Evolutionary conservation across 768 basidiomycete genomes (phyloP), one percentile per base, ranked within the genome.

Genomic region (Rhodotorula graminis): DNA sequence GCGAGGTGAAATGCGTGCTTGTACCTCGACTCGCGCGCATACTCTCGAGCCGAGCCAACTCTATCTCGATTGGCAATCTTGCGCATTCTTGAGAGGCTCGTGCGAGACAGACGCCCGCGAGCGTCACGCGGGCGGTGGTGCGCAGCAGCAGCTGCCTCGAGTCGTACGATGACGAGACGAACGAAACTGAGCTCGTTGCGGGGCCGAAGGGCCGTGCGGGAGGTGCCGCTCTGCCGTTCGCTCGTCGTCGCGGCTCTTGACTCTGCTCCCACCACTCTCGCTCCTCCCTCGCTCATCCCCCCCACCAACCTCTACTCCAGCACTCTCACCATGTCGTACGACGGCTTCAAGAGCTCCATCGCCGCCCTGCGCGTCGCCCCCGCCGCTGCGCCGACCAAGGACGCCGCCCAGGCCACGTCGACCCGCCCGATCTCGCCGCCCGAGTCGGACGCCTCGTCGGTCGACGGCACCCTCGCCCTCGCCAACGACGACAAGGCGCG

Each of bases 271-370:
- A 46, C 44, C 44, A 46, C 44, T 46, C 42, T 44, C 44, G 18
- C 53, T 55, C 27, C n/a, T 57, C 44, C n/a, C n/a, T 7, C n/a
- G 3, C 53, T 47, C 25, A 6, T 19, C 44, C 16, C 59, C 0
- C n/a, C 37, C 37, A 14, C 37, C 60, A 25, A 3, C 37, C 3
- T 7, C 3, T 14, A 16, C 16, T n/a, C 8, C 29, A 55, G 53
- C 53, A 14, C 50, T 23, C 18, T 23, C 18, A 29, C 15, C 53
- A 55, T 55, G 53, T 55, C 53, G 44, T 61, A 61, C 60, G n/a
- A 27, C 23, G 60, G 60, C 25, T 74, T 74, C 70, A 74, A 74
- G 60, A 62, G 59, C 37, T 69, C 67, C 9, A 68, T 74, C 70
- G 73, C 73, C 21, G 49, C 73, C 9, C 68, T 73, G 21, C 65